Percentiles rank a stretch among this genome's conserved stretches.
Evolutionary conservation across 495 filamentous ascomycete species (phyloP).

Genomic region (Penicillium soppii): DNA sequence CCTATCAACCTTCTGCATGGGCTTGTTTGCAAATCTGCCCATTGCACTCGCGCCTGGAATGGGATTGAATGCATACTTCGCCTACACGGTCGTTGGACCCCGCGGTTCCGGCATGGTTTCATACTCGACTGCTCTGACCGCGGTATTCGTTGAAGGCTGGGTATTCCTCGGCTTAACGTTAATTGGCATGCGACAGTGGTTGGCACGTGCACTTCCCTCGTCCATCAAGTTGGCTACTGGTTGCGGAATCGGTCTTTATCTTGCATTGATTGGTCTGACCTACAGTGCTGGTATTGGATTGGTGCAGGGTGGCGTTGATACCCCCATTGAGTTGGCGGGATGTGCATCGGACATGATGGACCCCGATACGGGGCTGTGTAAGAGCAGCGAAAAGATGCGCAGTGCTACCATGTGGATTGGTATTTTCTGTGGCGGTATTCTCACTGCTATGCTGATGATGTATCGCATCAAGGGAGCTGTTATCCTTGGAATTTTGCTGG

Average conservation of each 20-base stretch:
- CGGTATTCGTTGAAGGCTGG: constrained; percentile 80
- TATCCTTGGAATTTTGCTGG: constrained; percentile 74
- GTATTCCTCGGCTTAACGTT: constrained; percentile 69
- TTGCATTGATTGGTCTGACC: constrained; percentile 76
- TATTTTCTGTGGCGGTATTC: constrained; percentile 76
- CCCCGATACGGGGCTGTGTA: constrained; percentile 49
- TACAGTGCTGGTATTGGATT: constrained; percentile 78
- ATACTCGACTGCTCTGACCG: constrained; percentile 69
- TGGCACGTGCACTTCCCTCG: constrained; percentile 71
- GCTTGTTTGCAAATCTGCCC: constrained; percentile 68
- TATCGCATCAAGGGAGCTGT: constrained; percentile 82
- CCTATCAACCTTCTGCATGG: constrained; percentile 70
- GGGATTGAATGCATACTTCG: constrained; percentile 83
- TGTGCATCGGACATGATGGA: constrained; percentile 40
- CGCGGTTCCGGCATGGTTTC: constrained; percentile 67
- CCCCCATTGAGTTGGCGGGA: constrained; percentile 69
- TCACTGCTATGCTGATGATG: constrained; percentile 75
- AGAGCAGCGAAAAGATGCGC: constrained; percentile 61
- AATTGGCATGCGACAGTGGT: constrained; percentile 77
- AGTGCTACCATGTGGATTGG: constrained; percentile 79
- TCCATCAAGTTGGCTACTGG: constrained; percentile 84
- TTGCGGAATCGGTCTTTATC: constrained; percentile 76
- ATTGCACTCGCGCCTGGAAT: constrained; percentile 79
- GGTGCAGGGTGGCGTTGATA: constrained; percentile 55
- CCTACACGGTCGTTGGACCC: constrained; percentile 76